Conservation (phyloP, 331 rosid genomes). For the Stylosanthes scabra region DNA sequence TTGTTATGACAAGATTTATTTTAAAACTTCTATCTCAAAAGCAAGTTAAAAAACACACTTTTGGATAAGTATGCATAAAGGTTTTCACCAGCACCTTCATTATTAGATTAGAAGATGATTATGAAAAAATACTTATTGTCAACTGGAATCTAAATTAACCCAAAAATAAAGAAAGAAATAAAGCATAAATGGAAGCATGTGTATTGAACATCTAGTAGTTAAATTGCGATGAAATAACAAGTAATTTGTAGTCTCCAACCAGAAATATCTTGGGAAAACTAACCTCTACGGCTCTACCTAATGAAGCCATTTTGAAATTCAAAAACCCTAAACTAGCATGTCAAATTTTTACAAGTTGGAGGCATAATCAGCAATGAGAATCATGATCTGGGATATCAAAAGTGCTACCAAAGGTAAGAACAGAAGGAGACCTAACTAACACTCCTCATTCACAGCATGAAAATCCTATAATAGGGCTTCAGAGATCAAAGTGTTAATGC, state of each 20-base stretch:
- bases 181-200: neutral
- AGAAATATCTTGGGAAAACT: slow-evolving; percentile 23
- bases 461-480: slow-evolving; percentile 11
- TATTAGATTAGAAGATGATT: no score
- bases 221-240: slow-evolving; percentile 4
- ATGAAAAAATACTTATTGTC: no score
- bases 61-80: no score
- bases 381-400: slow-evolving; percentile 29
- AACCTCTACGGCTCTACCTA: slow-evolving; percentile 2
- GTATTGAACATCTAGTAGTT: slow-evolving; percentile 2
- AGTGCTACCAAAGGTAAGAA: slow-evolving; percentile 26
- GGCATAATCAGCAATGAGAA: slow-evolving; percentile 17
- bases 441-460: slow-evolving; percentile 32
- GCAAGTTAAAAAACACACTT: no score
- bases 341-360: slow-evolving; percentile 27
- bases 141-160: neutral
- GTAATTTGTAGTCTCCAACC: slow-evolving; percentile 25
- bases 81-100: no score
- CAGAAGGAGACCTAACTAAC: neutral
- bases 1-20: no score
- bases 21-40: no score
- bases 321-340: slow-evolving; percentile 19
- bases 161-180: slow-evolving; percentile 1
- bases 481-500: slow-evolving; percentile 29
- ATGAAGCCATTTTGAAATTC: slow-evolving; percentile 13